Percentiles rank a stretch among this genome's conserved stretches.
These are phyloP conservation scores for Clarireedia paspali DNA, from an alignment of 2,329 filamentous ascomycete species.

Conservation along the genomic window DNA sequence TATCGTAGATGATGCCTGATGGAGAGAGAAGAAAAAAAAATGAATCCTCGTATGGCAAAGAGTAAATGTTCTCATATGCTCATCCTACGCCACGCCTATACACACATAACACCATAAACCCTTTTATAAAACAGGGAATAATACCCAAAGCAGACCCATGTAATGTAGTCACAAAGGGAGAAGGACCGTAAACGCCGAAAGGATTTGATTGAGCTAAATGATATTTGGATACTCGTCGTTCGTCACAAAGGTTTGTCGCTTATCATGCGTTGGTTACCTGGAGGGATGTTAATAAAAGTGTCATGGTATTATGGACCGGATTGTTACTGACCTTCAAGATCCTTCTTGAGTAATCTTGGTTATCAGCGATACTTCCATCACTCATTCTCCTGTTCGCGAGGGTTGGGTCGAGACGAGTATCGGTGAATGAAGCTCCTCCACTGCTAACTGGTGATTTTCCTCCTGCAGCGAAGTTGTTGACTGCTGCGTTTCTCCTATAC, in stretches of 20 bases:
- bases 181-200: conserved; percentile 26
- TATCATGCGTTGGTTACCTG: conserved; percentile 54
- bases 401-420: conserved; percentile 77
- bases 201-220: conserved; percentile 24
- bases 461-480: conserved; percentile 66
- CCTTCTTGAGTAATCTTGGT: conserved; percentile 91
- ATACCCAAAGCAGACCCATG: conserved; percentile 20
- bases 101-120: conserved; percentile 27
- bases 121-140: conserved; percentile 15
- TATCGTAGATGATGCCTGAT: conserved; percentile 21
- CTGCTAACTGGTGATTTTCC: conserved; percentile 55
- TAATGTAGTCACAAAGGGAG: conserved; percentile 15
- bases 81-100: conserved; percentile 28
- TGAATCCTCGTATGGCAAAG: conserved; percentile 17
- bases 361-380: conserved; percentile 93
- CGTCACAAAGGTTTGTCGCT: conserved; percentile 27
- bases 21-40: conserved; percentile 4
- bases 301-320: conserved; percentile 8
- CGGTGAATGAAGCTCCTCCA: conserved; percentile 55
- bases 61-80: conserved; percentile 22
- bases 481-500: conserved; percentile 71
- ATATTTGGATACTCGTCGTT: conserved; percentile 30
- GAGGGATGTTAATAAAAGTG: conserved; percentile 1
- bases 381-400: conserved; percentile 77
- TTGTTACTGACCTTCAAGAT: conserved; percentile 73